These are phyloP conservation scores for Graphium sp. DNA, from an alignment of 2,329 filamentous ascomycete species.

Conservation along the genomic window DNA sequence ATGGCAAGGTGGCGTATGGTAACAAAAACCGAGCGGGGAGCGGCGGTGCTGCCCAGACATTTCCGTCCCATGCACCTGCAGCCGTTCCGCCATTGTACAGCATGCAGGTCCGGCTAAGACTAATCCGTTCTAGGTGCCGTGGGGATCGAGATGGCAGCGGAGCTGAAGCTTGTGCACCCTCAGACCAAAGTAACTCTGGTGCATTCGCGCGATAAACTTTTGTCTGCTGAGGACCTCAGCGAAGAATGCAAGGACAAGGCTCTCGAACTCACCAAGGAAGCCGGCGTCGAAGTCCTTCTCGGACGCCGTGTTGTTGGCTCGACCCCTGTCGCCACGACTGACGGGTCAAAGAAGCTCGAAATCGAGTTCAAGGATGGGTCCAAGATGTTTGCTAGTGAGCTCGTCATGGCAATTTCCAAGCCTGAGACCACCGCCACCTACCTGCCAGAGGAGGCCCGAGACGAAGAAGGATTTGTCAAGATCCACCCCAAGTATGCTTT, in stretches of 20 bases:
- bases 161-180: conserved; percentile 54
- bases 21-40: too few species aligned
- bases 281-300: conserved; percentile 49
- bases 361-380: conserved; percentile 44
- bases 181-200: conserved; percentile 52
- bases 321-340: conserved; percentile 23
- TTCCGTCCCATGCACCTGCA: too few species aligned
- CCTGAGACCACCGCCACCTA: conserved; percentile 45
- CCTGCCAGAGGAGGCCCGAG: conserved; percentile 39
- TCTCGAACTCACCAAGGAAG: conserved; percentile 38
- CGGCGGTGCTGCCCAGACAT: too few species aligned
- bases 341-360: conserved; percentile 22
- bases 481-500: conserved; percentile 34
- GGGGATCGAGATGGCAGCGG: conserved; percentile 67
- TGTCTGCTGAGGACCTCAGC: conserved; percentile 58
- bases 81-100: too few species aligned
- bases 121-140: conserved; percentile 37
- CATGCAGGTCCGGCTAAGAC: conserved; percentile 23
- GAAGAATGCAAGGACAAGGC: conserved; percentile 50
- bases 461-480: conserved; percentile 48
- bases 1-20: too few species aligned
- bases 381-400: conserved; percentile 41
- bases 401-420: conserved; percentile 54
- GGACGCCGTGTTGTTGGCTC: conserved; percentile 36
- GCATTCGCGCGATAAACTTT: conserved; percentile 52